A percentile compares a stretch with the other conserved stretches of the same genome.
Evolutionary conservation across 495 filamentous ascomycete species (phyloP).

Genomic region (Cercophora sp.): DNA sequence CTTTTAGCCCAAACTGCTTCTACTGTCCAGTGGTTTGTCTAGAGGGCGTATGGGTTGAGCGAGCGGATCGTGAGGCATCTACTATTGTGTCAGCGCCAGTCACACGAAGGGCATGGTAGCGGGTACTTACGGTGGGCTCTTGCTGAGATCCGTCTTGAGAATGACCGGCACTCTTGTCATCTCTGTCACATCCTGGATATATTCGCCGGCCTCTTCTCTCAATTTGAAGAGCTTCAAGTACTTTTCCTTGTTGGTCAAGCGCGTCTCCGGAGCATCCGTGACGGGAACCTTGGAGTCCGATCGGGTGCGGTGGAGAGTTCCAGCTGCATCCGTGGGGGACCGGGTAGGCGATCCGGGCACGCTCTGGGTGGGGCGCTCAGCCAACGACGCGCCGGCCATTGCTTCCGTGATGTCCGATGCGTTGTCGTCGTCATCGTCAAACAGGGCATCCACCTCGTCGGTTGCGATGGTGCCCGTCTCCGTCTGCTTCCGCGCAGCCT

Average conservation of each 20-base stretch:
- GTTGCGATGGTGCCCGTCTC: slow-evolving; percentile 88
- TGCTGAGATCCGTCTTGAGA: slow-evolving; percentile 94
- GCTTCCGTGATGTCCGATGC: slow-evolving; percentile 80
- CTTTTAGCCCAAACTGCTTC: too few relatives aligned
- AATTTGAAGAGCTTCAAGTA: slow-evolving; percentile 86
- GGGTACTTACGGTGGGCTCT: slow-evolving; percentile 92
- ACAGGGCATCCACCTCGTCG: slow-evolving; percentile 86
- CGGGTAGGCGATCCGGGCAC: slow-evolving; percentile 89
- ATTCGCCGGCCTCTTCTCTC: slow-evolving; percentile 87
- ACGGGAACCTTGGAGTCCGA: slow-evolving; percentile 89
- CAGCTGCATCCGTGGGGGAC: slow-evolving; percentile 60
- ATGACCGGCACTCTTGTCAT: slow-evolving; percentile 96
- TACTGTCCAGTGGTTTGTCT: too few relatives aligned
- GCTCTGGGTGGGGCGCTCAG: slow-evolving; percentile 87
- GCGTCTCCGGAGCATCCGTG: slow-evolving; percentile 65
- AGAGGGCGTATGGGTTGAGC: slow-evolving; percentile 93
- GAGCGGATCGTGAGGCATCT: slow-evolving; percentile 97
- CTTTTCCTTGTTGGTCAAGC: slow-evolving; percentile 90
- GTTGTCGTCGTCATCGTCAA: slow-evolving; percentile 88
- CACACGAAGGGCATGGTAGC: background rate
- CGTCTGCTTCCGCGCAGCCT: slow-evolving; percentile 82
- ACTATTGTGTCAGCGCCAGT: slow-evolving; percentile 31
- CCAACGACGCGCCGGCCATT: slow-evolving; percentile 80
- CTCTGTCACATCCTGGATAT: slow-evolving; percentile 96
- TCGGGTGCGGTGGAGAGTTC: slow-evolving; percentile 78